Conservation (phyloP, 2,329 filamentous ascomycete genomes). For the Alternaria conjuncta region DNA sequence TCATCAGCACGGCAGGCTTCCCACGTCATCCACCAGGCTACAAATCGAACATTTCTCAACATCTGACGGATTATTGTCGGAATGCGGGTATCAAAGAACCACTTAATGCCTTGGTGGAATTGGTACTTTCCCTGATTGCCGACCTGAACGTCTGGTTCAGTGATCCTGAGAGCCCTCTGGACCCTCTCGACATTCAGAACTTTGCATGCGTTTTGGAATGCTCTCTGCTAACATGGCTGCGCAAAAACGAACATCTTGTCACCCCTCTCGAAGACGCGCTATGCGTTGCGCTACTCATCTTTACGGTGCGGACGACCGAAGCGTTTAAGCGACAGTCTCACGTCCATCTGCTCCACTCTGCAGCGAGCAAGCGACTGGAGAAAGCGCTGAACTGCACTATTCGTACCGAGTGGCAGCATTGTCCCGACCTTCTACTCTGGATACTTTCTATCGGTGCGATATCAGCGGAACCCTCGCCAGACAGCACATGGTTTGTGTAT, state of each 20-base stretch:
- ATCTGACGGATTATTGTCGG: constrained; percentile 40
- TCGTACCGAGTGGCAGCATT: constrained; percentile 37
- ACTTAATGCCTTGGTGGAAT: constrained; percentile 37
- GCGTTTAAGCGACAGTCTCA: constrained; percentile 35
- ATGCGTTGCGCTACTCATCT: constrained; percentile 47
- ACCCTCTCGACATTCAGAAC: constrained; percentile 47
- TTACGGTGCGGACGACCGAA: constrained; percentile 45
- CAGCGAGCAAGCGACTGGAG: constrained; percentile 42
- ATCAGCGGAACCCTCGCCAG: constrained; percentile 40
- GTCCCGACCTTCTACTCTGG: constrained; percentile 47
- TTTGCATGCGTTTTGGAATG: constrained; percentile 45
- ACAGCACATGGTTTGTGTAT: constrained; percentile 42
- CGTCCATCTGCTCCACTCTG: constrained; percentile 37
- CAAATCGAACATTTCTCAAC: constrained; percentile 33
- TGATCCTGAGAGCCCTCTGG: constrained; percentile 37
- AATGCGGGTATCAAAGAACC: constrained; percentile 37
- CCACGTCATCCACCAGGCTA: constrained; percentile 42
- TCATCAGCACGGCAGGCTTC: constrained; percentile 33
- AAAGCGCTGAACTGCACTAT: constrained; percentile 45
- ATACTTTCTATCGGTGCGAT: constrained; percentile 46
- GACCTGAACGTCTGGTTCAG: constrained; percentile 45
- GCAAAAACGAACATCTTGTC: constrained; percentile 30
- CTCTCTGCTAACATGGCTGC: constrained; percentile 41
- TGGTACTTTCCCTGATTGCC: constrained; percentile 40
- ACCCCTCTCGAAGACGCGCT: constrained; percentile 44